Conservation (phyloP, 495 filamentous ascomycete species). For the Talaromyces proteolyticus region DNA sequence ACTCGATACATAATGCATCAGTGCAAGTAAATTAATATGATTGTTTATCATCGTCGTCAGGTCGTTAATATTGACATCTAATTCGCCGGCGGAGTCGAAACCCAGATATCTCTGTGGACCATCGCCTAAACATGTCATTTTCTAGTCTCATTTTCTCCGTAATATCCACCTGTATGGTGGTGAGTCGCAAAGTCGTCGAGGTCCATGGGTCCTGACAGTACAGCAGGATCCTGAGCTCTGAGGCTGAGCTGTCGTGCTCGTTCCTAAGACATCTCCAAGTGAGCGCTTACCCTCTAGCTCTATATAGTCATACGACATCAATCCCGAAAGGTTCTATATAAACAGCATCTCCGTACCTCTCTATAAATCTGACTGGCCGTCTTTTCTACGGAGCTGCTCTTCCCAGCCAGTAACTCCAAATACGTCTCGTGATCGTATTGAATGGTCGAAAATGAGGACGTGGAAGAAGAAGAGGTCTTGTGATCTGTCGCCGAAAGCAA, state of each 20-base stretch:
- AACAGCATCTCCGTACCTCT: conserved; percentile 12
- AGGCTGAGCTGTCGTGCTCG: conserved; percentile 13
- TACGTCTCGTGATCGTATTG: conserved; percentile 27
- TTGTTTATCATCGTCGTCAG: no score
- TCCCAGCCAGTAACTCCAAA: conserved; percentile 19
- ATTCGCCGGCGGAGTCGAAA: no score
- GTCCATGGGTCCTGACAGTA: conserved; percentile 8
- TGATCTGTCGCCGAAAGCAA: no score
- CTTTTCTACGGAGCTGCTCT: conserved; percentile 12
- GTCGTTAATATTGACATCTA: no score
- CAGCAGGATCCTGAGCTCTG: conserved; percentile 20
- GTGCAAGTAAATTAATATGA: no score
- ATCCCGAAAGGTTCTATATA: not conserved
- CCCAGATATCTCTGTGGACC: no score
- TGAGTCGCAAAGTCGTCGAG: not conserved
- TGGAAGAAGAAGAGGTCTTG: conserved; percentile 17
- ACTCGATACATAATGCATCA: no score
- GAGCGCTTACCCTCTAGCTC: not conserved
- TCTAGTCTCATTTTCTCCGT: not conserved
- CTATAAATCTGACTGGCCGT: conserved; percentile 23
- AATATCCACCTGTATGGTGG: not conserved
- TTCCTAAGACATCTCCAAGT: conserved; percentile 10
- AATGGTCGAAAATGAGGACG: conserved; percentile 12
- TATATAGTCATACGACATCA: no score
- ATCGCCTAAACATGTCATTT: not conserved